Evolutionary conservation across 2,329 filamentous ascomycete species (phyloP).

Genomic region (Diatrype stigma): DNA sequence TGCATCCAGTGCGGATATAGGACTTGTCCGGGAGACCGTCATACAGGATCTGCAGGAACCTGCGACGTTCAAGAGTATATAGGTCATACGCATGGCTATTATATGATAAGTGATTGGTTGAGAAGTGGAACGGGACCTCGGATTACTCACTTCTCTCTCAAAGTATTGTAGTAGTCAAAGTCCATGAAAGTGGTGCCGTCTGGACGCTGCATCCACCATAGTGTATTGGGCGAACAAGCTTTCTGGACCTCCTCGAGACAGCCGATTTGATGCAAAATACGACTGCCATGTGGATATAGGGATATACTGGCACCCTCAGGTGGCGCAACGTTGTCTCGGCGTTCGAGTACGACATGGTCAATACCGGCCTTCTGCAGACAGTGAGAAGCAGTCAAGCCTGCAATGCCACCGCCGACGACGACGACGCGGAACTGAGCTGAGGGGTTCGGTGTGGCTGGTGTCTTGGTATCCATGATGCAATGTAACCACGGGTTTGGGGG

Average conservation of each 20-base stretch:
- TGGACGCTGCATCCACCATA: neutral
- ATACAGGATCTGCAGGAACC: slow-evolving; percentile 7
- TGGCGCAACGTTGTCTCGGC: slow-evolving; percentile 2
- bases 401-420: slow-evolving; percentile 10
- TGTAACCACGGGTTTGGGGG: too few relatives aligned
- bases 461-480: too few relatives aligned
- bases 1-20: neutral
- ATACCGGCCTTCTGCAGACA: slow-evolving; percentile 10
- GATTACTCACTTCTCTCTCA: neutral
- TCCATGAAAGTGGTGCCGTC: neutral
- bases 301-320: slow-evolving; percentile 9
- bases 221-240: neutral
- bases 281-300: slow-evolving; percentile 8
- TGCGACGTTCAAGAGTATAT: slow-evolving; percentile 3
- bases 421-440: slow-evolving; percentile 9
- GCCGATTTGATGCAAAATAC: slow-evolving; percentile 9
- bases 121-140: neutral
- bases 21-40: slow-evolving; percentile 4
- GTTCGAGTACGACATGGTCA: slow-evolving; percentile 12
- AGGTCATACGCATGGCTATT: slow-evolving; percentile 4
- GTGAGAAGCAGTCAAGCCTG: slow-evolving; percentile 8
- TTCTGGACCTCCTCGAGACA: neutral
- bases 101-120: neutral
- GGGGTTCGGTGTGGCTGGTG: too few relatives aligned
- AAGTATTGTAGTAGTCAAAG: neutral